phyloP scores from a whole-genome alignment of 495 filamentous ascomycete species.

The Schizothecium vesticola region DNA sequence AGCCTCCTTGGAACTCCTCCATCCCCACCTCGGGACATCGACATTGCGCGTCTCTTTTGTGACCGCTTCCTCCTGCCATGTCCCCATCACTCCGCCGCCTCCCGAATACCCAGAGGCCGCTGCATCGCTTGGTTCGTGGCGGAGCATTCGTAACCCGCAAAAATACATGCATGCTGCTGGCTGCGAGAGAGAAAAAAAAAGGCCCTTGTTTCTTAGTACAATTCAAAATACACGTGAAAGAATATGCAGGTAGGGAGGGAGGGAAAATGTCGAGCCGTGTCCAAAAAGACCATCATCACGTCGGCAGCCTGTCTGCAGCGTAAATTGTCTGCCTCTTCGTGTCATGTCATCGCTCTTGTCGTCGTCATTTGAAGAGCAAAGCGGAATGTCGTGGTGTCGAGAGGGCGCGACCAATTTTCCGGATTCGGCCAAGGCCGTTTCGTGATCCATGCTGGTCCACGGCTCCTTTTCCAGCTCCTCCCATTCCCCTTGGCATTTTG shows the following conservation, averaged over 20 bases:
- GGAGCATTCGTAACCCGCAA: neutral
- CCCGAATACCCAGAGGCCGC: neutral
- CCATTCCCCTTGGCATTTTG: neutral
- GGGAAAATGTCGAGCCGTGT: neutral
- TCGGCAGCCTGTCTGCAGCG: neutral
- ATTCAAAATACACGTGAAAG: constrained; percentile 3
- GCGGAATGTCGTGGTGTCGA: neutral
- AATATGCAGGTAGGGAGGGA: constrained; percentile 4
- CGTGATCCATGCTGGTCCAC: neutral
- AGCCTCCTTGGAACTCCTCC: neutral
- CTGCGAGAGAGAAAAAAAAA: neutral
- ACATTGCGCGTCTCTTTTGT: neutral
- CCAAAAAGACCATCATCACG: neutral
- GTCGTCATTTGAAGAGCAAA: neutral
- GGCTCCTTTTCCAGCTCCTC: neutral
- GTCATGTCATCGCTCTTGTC: neutral
- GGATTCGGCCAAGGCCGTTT: neutral
- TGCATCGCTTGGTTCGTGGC: constrained; percentile 8
- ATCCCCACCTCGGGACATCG: no score
- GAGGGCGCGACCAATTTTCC: neutral
- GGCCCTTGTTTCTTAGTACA: constrained; percentile 7
- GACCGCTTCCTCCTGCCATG: neutral
- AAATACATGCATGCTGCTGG: constrained; percentile 11
- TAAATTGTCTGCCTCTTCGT: neutral
- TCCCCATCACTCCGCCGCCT: neutral